phyloP scores from a whole-genome alignment of 495 filamentous ascomycete species.

The Xylaria bambusicola region DNA sequence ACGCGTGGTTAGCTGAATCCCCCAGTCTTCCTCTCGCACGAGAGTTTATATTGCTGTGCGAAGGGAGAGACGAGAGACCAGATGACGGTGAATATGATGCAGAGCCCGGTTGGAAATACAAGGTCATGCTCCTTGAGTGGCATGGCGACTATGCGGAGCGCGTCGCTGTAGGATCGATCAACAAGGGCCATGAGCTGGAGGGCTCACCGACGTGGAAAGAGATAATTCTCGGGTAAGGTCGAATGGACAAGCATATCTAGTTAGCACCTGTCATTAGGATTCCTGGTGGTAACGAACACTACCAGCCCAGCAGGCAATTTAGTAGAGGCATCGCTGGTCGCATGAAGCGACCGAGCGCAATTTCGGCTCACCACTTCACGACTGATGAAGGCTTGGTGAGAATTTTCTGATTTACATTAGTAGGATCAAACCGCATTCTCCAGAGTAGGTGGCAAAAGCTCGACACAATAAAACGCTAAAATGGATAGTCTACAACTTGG shows the following conservation, averaged over 20 bases:
- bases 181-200: slow-evolving; percentile 37
- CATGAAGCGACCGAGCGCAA: no score
- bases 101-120: slow-evolving; percentile 24
- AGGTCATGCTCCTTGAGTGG: slow-evolving; percentile 24
- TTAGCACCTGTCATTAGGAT: no score
- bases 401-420: not conserved
- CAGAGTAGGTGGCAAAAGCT: not conserved
- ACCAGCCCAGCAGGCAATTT: no score
- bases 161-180: slow-evolving; percentile 22
- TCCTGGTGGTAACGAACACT: no score
- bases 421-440: not conserved
- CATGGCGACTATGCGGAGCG: slow-evolving; percentile 18
- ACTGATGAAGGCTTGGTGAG: no score
- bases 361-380: no score
- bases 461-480: not conserved
- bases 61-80: slow-evolving; percentile 9
- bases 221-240: slow-evolving; percentile 39
- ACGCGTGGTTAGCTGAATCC: not conserved
- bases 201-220: slow-evolving; percentile 46
- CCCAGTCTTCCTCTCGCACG: not conserved
- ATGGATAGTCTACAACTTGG: slow-evolving; percentile 42
- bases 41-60: slow-evolving; percentile 11
- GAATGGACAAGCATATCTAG: no score
- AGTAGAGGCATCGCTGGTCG: no score
- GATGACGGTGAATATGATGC: slow-evolving; percentile 2